A percentile compares a stretch with the other conserved stretches of the same genome.
phyloP scores from a whole-genome alignment of 164 flowering plant genomes.

The Chloranthus sessilifolius region DNA sequence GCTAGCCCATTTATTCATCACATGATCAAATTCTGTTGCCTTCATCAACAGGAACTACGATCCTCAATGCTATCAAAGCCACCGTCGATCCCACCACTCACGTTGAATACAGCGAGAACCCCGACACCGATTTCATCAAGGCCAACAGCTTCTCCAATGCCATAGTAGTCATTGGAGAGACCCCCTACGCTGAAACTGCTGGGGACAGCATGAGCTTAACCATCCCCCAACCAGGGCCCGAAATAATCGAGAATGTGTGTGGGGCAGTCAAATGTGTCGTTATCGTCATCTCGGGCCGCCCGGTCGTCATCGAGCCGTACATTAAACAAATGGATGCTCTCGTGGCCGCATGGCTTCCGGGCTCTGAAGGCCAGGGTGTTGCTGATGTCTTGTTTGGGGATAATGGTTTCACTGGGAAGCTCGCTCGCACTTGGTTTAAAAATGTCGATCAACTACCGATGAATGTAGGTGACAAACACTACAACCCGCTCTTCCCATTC shows the following conservation, averaged over 20 bases:
- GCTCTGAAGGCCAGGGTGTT: constrained; percentile 40
- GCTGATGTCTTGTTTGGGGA: constrained; percentile 35
- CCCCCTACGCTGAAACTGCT: constrained; percentile 25
- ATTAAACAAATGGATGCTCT: constrained; percentile 25
- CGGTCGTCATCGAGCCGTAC: constrained; percentile 30
- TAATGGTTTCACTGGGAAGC: constrained; percentile 37
- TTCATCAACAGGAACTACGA: constrained; percentile 41
- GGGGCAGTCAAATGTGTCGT: constrained; percentile 27
- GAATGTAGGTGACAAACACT: constrained; percentile 35
- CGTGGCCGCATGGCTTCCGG: constrained; percentile 46
- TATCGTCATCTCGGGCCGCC: constrained; percentile 31
- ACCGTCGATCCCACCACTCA: constrained; percentile 26
- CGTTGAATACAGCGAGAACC: constrained; percentile 24
- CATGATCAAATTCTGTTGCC: too few relatives aligned
- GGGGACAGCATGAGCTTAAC: constrained; percentile 35
- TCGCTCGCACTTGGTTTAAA: constrained; percentile 34
- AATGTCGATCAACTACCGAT: constrained; percentile 34
- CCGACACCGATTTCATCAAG: constrained; percentile 21
- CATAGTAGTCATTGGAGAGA: constrained; percentile 40
- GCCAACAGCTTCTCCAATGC: constrained; percentile 27
- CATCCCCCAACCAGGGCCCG: constrained; percentile 27
- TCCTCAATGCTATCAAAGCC: constrained; percentile 20
- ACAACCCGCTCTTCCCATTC: constrained; percentile 33
- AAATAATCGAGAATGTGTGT: constrained; percentile 30
- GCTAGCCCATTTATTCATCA: too few relatives aligned